phyloP scores from a whole-genome alignment of 2,329 filamentous ascomycete genomes.

The Aspergillaceae sp. region DNA sequence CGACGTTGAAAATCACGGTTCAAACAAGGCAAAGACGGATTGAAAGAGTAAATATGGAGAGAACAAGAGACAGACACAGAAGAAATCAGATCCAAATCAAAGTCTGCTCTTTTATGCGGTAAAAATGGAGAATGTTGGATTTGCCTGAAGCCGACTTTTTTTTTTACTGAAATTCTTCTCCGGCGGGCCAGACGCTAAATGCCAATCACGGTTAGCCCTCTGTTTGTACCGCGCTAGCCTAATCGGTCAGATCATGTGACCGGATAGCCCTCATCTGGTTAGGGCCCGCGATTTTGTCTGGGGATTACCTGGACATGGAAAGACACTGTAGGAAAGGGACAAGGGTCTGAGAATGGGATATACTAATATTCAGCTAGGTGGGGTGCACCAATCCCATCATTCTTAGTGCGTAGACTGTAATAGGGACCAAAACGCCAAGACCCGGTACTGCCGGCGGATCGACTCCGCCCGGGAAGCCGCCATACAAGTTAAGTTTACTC shows the following conservation, averaged over 20 bases:
- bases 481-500: not conserved
- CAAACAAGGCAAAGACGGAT: not conserved
- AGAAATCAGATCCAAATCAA: not conserved
- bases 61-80: not conserved
- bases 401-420: not conserved
- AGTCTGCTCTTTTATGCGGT: not conserved
- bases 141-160: constrained; percentile 13
- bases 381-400: too few relatives aligned
- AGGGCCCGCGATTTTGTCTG: constrained; percentile 13
- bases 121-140: constrained; percentile 3
- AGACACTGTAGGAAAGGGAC: too few relatives aligned
- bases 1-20: not conserved
- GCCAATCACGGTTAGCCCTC: constrained; percentile 7
- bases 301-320: too few relatives aligned
- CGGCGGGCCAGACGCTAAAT: constrained; percentile 2
- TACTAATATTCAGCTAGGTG: too few relatives aligned
- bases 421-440: constrained; percentile 5
- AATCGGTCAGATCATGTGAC: constrained; percentile 16
- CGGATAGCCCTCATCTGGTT: constrained; percentile 12
- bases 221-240: constrained; percentile 10
- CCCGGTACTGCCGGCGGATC: constrained; percentile 4
- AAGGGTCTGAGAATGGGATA: too few relatives aligned
- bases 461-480: constrained; percentile 8
- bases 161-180: constrained; percentile 1
- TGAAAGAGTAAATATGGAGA: not conserved